These are phyloP conservation scores for Combretum micranthum DNA, from an alignment of 345 rosid species.

Conservation along the genomic window DNA sequence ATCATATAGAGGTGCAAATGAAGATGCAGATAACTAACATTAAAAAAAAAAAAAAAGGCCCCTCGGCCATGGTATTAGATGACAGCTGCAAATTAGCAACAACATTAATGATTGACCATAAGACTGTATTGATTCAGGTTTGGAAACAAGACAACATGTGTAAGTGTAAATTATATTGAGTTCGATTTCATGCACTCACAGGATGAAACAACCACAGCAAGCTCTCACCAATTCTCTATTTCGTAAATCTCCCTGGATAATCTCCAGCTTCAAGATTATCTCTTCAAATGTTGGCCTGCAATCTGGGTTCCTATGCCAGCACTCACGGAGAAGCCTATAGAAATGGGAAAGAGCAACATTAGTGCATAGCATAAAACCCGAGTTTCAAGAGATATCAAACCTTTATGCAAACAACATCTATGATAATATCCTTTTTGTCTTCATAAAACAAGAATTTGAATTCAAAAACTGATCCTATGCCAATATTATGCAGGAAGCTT, in stretches of 20 bases:
- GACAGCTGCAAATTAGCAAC: no score
- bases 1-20: no score
- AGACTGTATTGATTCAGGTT: no score
- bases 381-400: background rate
- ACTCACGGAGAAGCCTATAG: constrained; percentile 48
- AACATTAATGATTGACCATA: no score
- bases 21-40: no score
- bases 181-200: constrained; percentile 9
- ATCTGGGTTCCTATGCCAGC: constrained; percentile 65
- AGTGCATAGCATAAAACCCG: background rate
- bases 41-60: no score
- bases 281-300: constrained; percentile 54
- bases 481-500: no score
- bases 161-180: no score
- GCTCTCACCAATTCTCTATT: constrained; percentile 1
- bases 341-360: background rate
- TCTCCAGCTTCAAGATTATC: constrained; percentile 45
- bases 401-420: background rate
- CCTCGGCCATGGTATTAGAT: no score
- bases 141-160: no score
- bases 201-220: constrained; percentile 24
- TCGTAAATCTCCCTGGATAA: constrained; percentile 24
- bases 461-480: background rate
- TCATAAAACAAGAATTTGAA: background rate
- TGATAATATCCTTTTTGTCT: no score